Evolutionary conservation across 78 protist species (phyloP), one percentile per base, ranked within the genome.

Genomic region (Dictyostelium brefeldianum): DNA sequence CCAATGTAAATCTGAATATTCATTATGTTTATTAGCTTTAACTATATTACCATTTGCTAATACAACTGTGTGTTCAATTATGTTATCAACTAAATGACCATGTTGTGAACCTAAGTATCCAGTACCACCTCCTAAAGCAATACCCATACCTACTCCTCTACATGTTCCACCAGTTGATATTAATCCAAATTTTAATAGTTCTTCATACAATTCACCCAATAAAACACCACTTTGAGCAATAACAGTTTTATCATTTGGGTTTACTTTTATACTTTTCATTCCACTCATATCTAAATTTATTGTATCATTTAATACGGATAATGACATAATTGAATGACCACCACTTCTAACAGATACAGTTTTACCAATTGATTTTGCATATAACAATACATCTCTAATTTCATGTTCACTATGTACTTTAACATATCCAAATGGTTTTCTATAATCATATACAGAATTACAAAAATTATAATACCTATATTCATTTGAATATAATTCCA

Each of bases 131-230:
- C 80, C 92, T 0, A 50, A 1, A 2, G 75, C 50, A 17, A 87
- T 18, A 31, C 92, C 92, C 1, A 71, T 36, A 5, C 70, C 18
- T 6, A 87, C 92, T 1, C 78, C 41, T 6, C 83, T 78, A 77
- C 92, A 87, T 5, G 53, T n/a, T 2, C 92, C 92, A n/a, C 84
- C 92, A 7, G 92, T 29, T 29, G 67, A 51, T 17, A 46, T 80
- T 0, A 67, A 48, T 4, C 36, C 56, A 17, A 57, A 22, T n/a
- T 43, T 64, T 10, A 25, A 31, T 5, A 82, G n/a, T 15, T 27
- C 51, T 6, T 59, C 65, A n/a, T 87, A 87, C 1, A 50, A 46
- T 1, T 87, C 85, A 1, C 5, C 10, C 56, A 41, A 59, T 2
- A 5, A 15, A 22, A 64, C 84, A 22, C 93, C 93, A 7, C 71